phyloP scores from a whole-genome alignment of 2,329 filamentous ascomycete genomes.

The Fusarium virguliforme region DNA sequence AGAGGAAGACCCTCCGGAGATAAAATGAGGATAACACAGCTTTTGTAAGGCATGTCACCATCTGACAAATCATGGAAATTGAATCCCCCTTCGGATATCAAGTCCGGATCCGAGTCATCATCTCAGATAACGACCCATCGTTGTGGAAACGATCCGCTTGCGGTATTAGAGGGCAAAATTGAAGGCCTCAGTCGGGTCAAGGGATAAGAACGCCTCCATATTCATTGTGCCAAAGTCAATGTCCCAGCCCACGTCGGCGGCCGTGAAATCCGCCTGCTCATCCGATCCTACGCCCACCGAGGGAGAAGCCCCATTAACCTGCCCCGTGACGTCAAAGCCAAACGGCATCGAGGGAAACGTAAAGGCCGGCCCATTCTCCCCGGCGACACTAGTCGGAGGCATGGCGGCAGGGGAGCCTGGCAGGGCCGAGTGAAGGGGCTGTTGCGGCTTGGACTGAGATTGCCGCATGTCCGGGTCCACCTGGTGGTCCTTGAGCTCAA shows the following conservation, averaged over 20 bases:
- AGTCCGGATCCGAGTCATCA: conserved; percentile 3
- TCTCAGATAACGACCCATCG: background rate
- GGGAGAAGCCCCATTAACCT: conserved; percentile 43
- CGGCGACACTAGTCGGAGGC: conserved; percentile 23
- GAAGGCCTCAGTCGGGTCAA: conserved; percentile 51
- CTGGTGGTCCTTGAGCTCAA: conserved; percentile 46
- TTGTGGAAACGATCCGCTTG: background rate
- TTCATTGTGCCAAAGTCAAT: conserved; percentile 55
- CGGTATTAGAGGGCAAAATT: conserved; percentile 43
- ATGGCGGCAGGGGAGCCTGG: conserved; percentile 42
- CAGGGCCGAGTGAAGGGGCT: conserved; percentile 30
- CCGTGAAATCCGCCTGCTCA: conserved; percentile 50
- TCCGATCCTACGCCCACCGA: conserved; percentile 38
- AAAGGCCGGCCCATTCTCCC: conserved; percentile 42
- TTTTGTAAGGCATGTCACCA: conserved; percentile 5
- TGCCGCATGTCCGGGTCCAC: conserved; percentile 41
- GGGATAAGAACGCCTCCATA: conserved; percentile 54
- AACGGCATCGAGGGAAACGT: conserved; percentile 53
- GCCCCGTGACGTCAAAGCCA: conserved; percentile 47
- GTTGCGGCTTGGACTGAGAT: conserved; percentile 23
- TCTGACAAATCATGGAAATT: conserved; percentile 14
- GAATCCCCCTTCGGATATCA: conserved; percentile 1
- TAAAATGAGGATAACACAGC: background rate
- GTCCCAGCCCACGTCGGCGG: conserved; percentile 52
- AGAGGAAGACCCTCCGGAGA: conserved; percentile 5